phyloP scores from a whole-genome alignment of 2,329 filamentous ascomycete genomes.

The Phyllachora maydis region DNA sequence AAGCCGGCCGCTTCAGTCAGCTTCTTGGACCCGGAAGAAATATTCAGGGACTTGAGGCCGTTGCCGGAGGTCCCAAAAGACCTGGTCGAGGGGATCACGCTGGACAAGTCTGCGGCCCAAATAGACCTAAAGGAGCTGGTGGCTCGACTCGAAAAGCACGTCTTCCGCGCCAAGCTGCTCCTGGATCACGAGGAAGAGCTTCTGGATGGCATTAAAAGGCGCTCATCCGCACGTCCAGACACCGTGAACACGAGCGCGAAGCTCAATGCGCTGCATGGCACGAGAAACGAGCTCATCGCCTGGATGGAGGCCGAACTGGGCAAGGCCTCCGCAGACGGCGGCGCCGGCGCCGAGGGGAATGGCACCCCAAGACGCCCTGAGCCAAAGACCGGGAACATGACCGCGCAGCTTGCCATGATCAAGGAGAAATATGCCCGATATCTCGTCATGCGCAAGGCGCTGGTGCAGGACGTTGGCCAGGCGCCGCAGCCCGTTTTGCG shows the following conservation, averaged over 20 bases:
- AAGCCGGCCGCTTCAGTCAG: slow-evolving; percentile 28
- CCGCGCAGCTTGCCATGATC: slow-evolving; percentile 22
- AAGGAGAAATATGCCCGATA: slow-evolving; percentile 33
- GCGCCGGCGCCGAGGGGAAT: slow-evolving; percentile 6
- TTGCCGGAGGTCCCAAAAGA: slow-evolving; percentile 30
- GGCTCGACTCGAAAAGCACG: slow-evolving; percentile 32
- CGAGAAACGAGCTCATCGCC: slow-evolving; percentile 37
- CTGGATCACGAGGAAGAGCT: slow-evolving; percentile 34
- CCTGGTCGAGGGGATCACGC: slow-evolving; percentile 26
- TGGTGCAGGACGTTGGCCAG: slow-evolving; percentile 18
- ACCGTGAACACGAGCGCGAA: slow-evolving; percentile 16
- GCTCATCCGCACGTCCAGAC: slow-evolving; percentile 14
- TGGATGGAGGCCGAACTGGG: slow-evolving; percentile 45
- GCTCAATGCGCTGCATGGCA: slow-evolving; percentile 29
- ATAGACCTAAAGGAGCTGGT: slow-evolving; percentile 24
- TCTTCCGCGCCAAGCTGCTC: slow-evolving; percentile 34
- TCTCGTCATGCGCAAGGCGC: slow-evolving; percentile 21
- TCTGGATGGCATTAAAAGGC: slow-evolving; percentile 23
- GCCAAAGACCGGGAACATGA: slow-evolving; percentile 11
- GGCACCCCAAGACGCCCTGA: too few species aligned
- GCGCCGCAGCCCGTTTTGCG: slow-evolving; percentile 1
- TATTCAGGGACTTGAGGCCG: slow-evolving; percentile 20
- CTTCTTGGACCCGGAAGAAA: slow-evolving; percentile 25
- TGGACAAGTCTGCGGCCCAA: slow-evolving; percentile 15
- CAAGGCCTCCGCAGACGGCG: slow-evolving; percentile 18